Percentiles rank a stretch among this genome's conserved stretches.
phyloP scores from a whole-genome alignment of 352 stramenopile species.

The Pythium phragmitis region DNA sequence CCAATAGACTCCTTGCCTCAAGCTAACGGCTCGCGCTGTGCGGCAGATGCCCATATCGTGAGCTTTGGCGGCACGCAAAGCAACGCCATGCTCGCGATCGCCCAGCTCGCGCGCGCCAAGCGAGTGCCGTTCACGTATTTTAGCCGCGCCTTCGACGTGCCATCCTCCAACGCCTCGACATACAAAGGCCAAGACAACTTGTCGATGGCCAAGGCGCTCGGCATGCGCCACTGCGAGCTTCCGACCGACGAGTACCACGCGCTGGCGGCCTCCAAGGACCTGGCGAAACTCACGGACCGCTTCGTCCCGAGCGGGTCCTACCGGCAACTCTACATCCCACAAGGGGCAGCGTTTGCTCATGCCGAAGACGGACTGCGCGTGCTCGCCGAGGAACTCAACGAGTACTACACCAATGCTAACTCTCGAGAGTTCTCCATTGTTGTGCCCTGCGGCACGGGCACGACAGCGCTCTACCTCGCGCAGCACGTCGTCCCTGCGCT shows the following conservation, averaged over 20 bases:
- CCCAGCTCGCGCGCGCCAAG: conserved; percentile 73
- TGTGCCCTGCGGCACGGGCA: conserved; percentile 73
- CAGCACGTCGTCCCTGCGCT: conserved; percentile 54
- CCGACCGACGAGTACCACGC: conserved; percentile 38
- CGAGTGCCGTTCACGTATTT: conserved; percentile 86
- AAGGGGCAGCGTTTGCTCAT: conserved; percentile 66
- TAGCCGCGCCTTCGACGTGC: conserved; percentile 42
- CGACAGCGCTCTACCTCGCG: conserved; percentile 76
- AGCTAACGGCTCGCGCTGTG: neutral
- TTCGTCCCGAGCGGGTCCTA: neutral
- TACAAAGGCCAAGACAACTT: conserved; percentile 39
- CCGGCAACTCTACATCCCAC: conserved; percentile 50
- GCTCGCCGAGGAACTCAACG: conserved; percentile 73
- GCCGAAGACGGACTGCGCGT: conserved; percentile 55
- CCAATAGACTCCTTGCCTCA: no score
- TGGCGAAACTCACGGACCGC: conserved; percentile 5
- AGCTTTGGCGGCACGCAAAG: conserved; percentile 83
- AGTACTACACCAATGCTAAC: conserved; percentile 34
- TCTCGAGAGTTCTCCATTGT: conserved; percentile 48
- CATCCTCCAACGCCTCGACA: neutral
- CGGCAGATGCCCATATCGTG: conserved; percentile 49
- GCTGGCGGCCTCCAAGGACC: conserved; percentile 44
- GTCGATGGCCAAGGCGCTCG: conserved; percentile 36
- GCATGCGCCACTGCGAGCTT: conserved; percentile 71
- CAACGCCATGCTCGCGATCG: conserved; percentile 86